Evolutionary conservation across 768 basidiomycete genomes (phyloP).

Genomic region (Omphalotus guepiniiformis): DNA sequence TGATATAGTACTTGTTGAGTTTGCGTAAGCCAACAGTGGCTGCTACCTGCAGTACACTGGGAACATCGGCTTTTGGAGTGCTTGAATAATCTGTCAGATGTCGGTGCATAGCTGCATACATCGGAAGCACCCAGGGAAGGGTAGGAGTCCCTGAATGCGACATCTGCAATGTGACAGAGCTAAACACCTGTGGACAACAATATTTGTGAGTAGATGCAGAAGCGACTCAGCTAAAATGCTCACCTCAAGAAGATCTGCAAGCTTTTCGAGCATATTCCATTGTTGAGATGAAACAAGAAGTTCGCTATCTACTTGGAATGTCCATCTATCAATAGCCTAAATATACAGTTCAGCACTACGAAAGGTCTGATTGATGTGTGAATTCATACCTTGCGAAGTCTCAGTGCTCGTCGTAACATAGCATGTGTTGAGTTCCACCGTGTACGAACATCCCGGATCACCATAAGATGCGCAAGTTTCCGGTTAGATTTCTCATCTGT

Average conservation of each 20-base stretch:
- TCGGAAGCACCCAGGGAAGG: constrained; percentile 1
- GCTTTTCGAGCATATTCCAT: constrained; percentile 18
- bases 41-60: not conserved
- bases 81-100: not conserved
- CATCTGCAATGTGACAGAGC: constrained; percentile 1
- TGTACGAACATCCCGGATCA: constrained; percentile 28
- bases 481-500: constrained; percentile 11
- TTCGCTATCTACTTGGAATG: constrained; percentile 12
- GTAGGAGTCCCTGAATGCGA: constrained; percentile 2
- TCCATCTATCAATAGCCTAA: constrained; percentile 31
- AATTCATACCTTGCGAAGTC: constrained; percentile 20
- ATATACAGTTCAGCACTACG: not conserved
- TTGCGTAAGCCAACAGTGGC: not conserved
- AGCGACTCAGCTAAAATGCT: no score
- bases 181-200: not conserved
- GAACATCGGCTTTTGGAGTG: no score
- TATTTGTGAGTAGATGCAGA: no score
- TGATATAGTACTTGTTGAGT: not conserved
- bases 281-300: constrained; percentile 16
- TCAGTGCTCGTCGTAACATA: constrained; percentile 24
- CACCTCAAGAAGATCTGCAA: constrained; percentile 20
- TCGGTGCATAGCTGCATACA: not conserved
- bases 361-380: not conserved
- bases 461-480: constrained; percentile 18
- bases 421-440: constrained; percentile 33